Evolutionary conservation across 129 eudicot genomes (phyloP).

Genomic region (Calendula officinalis): DNA sequence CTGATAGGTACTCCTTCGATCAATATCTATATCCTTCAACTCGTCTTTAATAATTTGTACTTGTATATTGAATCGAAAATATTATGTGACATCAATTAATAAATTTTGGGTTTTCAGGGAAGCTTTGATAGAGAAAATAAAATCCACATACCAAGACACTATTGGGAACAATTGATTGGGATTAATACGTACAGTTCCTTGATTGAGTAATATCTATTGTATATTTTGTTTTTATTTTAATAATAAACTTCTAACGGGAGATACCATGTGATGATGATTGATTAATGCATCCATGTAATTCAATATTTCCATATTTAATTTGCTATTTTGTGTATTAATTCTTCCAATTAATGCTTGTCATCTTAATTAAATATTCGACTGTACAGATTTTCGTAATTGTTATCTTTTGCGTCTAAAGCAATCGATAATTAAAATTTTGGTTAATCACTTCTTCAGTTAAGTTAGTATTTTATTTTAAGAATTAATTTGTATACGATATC

Average conservation of each 20-base stretch:
- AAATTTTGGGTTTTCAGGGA: conserved; percentile 52
- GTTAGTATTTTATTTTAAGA: too few relatives aligned
- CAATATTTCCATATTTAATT: not conserved
- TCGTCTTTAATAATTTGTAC: not conserved
- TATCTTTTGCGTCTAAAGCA: too few relatives aligned
- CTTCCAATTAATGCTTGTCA: not conserved
- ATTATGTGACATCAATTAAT: too few relatives aligned
- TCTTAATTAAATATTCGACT: not conserved
- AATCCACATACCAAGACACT: conserved; percentile 60
- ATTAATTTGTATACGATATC: too few relatives aligned
- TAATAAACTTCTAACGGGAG: conserved; percentile 30
- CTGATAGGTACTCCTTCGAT: conserved; percentile 61
- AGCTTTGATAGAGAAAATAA: conserved; percentile 64
- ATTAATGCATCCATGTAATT: not conserved
- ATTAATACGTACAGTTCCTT: conserved; percentile 4
- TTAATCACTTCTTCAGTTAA: too few relatives aligned
- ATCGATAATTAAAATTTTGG: too few relatives aligned
- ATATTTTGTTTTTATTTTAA: not conserved
- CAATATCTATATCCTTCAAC: not conserved
- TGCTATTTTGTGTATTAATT: not conserved
- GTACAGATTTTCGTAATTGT: too few relatives aligned
- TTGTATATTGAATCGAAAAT: not conserved
- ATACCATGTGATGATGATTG: too few relatives aligned
- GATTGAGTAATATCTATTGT: conserved; percentile 7
- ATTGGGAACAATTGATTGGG: conserved; percentile 60